Evolutionary conservation across 768 basidiomycete species (phyloP).

Genomic region (Psilocybe cyanescens): DNA sequence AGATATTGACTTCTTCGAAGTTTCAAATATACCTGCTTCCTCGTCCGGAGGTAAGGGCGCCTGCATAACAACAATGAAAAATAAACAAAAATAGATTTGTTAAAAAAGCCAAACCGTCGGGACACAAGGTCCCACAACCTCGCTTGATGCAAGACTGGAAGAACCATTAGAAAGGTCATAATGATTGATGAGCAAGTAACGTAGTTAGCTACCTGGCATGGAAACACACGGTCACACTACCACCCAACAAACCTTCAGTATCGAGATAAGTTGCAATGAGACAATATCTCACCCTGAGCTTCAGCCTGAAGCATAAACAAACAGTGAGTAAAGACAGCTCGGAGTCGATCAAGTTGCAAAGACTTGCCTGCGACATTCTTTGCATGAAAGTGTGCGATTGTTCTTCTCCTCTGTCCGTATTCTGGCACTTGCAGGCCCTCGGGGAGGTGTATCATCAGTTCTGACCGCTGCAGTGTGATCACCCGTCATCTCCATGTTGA

Average conservation of each 20-base stretch:
- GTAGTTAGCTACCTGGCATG: conserved; percentile 49
- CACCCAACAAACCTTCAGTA: not conserved
- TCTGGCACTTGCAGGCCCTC: conserved; percentile 13
- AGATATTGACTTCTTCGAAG: conserved; percentile 11
- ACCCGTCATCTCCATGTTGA: conserved; percentile 4
- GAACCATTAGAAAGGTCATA: conserved; percentile 16
- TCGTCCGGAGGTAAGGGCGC: conserved; percentile 63
- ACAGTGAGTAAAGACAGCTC: not conserved
- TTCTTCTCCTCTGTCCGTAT: conserved; percentile 42
- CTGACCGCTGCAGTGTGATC: conserved; percentile 2
- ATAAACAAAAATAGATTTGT: conserved; percentile 12
- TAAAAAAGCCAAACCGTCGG: conserved; percentile 45
- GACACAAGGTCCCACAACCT: conserved; percentile 66
- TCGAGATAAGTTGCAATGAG: not conserved
- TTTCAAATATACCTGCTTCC: conserved; percentile 54
- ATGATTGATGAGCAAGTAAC: conserved; percentile 2
- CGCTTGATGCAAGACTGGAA: conserved; percentile 63
- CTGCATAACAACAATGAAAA: conserved; percentile 30
- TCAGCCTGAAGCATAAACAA: conserved; percentile 36
- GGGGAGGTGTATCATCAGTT: conserved; percentile 4
- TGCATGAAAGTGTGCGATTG: conserved; percentile 51
- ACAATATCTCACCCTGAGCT: conserved; percentile 42
- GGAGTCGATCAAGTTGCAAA: conserved; percentile 2
- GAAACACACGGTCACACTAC: conserved; percentile 68
- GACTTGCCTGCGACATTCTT: conserved; percentile 53